These are phyloP conservation scores for Litchi chinensis DNA, from an alignment of 345 rosid species.

Conservation along the genomic window DNA sequence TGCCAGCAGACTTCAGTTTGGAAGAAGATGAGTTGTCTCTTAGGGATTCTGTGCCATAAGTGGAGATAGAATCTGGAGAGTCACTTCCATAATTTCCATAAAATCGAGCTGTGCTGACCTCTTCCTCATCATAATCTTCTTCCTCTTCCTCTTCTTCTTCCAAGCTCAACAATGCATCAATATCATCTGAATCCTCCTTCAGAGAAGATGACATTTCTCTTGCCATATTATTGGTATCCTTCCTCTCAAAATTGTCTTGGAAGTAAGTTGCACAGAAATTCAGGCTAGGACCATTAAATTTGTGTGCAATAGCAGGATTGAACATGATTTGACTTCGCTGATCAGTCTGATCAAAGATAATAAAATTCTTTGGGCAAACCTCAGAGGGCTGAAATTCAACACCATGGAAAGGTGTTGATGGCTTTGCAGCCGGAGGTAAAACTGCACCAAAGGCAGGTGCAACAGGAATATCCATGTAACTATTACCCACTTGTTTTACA, in stretches of 20 bases:
- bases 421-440: constrained; percentile 58
- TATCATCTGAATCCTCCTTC: constrained; percentile 83
- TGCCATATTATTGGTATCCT: constrained; percentile 33
- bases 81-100: constrained; percentile 44
- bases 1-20: constrained; percentile 38
- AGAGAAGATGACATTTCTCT: constrained; percentile 51
- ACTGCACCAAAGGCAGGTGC: constrained; percentile 50
- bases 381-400: constrained; percentile 73
- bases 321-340: constrained; percentile 72
- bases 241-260: constrained; percentile 43
- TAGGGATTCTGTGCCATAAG: constrained; percentile 40
- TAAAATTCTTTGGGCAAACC: constrained; percentile 63
- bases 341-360: constrained; percentile 71
- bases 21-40: constrained; percentile 39
- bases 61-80: constrained; percentile 63
- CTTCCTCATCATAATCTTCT: constrained; percentile 59
- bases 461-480: constrained; percentile 43
- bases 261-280: constrained; percentile 38
- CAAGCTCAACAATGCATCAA: constrained; percentile 73
- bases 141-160: constrained; percentile 58
- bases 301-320: constrained; percentile 71
- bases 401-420: constrained; percentile 49
- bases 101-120: constrained; percentile 71
- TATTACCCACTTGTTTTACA: constrained; percentile 48
- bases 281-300: constrained; percentile 46